Conservation (phyloP, 768 basidiomycete genomes). For the Termitomyces sp. region DNA sequence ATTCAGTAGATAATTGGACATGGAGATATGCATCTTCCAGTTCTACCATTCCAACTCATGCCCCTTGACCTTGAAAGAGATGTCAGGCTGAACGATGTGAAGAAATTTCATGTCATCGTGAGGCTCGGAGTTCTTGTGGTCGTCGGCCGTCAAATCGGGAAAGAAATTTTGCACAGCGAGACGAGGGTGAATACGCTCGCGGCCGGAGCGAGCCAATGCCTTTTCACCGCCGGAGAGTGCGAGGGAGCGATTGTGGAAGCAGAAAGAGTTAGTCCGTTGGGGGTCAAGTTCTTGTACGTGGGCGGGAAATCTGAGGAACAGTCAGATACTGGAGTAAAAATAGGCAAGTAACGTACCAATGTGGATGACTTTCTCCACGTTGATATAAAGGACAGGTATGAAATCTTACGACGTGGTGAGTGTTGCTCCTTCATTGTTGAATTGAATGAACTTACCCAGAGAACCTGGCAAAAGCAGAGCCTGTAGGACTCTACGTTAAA, state of each 20-base stretch:
- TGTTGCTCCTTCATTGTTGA: slow-evolving; percentile 11
- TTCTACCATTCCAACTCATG: slow-evolving; percentile 89
- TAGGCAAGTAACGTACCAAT: slow-evolving; percentile 37
- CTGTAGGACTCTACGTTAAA: slow-evolving; percentile 71
- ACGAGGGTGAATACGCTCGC: slow-evolving; percentile 78
- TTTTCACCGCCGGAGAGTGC: slow-evolving; percentile 39
- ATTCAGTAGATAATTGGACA: slow-evolving; percentile 13
- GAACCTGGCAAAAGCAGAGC: slow-evolving; percentile 75
- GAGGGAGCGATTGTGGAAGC: slow-evolving; percentile 36
- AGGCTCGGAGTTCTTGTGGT: slow-evolving; percentile 51
- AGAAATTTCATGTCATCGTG: slow-evolving; percentile 77
- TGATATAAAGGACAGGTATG: slow-evolving; percentile 68
- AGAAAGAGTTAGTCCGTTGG: slow-evolving; percentile 39
- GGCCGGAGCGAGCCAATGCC: slow-evolving; percentile 43
- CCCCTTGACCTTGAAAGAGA: slow-evolving; percentile 82
- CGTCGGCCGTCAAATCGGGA: slow-evolving; percentile 69
- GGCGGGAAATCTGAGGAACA: slow-evolving; percentile 64
- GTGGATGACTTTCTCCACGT: slow-evolving; percentile 70
- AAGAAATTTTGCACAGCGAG: slow-evolving; percentile 69
- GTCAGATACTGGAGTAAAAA: neutral
- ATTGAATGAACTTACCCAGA: slow-evolving; percentile 36
- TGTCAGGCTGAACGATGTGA: slow-evolving; percentile 83
- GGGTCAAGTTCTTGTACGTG: slow-evolving; percentile 41
- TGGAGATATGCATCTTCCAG: slow-evolving; percentile 91
- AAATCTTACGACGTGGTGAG: slow-evolving; percentile 52